A percentile compares a stretch with the other conserved stretches of the same genome.
These are phyloP conservation scores for Candida wancherniae DNA, from an alignment of 805 yeast species.

Conservation along the genomic window DNA sequence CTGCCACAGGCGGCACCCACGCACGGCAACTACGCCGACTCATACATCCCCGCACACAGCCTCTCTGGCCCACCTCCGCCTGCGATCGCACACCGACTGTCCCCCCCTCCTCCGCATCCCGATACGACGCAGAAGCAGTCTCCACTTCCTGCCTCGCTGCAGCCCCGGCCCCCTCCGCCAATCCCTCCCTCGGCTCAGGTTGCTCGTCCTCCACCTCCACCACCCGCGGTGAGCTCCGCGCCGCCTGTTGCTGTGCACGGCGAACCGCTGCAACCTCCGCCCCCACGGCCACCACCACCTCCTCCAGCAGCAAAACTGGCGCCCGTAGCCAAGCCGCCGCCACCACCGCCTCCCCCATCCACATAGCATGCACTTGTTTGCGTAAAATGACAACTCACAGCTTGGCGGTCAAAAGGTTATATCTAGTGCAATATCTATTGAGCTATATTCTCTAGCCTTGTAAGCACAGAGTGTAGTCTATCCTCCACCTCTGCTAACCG, in stretches of 20 bases:
- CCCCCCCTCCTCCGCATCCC: conserved; percentile 18
- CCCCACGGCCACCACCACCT: conserved; percentile 13
- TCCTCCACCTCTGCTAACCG: too few species aligned
- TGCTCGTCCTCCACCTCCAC: conserved; percentile 16
- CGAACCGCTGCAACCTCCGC: conserved; percentile 24
- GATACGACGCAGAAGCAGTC: too few species aligned
- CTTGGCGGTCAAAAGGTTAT: too few species aligned
- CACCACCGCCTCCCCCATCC: conserved; percentile 6
- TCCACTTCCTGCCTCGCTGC: too few species aligned
- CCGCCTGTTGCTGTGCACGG: conserved; percentile 17
- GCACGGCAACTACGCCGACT: background rate
- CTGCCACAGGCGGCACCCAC: background rate
- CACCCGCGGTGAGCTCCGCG: conserved; percentile 15
- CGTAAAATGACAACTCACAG: too few species aligned
- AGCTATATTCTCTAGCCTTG: too few species aligned
- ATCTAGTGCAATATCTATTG: too few species aligned
- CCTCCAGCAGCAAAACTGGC: conserved; percentile 1
- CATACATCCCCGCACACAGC: conserved; percentile 1
- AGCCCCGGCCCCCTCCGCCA: background rate
- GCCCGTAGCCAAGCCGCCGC: conserved; percentile 4
- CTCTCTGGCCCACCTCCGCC: conserved; percentile 2
- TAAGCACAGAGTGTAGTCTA: too few species aligned
- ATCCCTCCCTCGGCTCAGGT: conserved; percentile 22
- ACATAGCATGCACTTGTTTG: too few species aligned
- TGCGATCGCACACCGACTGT: conserved; percentile 3